phyloP scores from a whole-genome alignment of 768 basidiomycete species.

The Phlegmacium glaucopus region DNA sequence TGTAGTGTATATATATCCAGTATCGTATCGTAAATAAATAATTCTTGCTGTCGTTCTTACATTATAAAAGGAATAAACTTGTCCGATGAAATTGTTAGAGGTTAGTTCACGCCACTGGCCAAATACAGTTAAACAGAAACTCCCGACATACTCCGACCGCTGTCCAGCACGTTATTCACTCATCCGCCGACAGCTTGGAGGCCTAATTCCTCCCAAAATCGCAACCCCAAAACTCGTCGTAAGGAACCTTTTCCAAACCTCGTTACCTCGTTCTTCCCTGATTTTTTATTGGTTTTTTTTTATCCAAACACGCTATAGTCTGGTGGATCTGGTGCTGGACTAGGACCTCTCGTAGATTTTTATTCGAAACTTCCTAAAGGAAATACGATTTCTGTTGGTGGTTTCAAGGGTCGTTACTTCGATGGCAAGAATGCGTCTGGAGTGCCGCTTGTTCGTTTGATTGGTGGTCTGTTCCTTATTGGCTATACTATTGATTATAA shows the following conservation, averaged over 20 bases:
- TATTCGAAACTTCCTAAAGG: slow-evolving; percentile 98
- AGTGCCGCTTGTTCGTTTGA: slow-evolving; percentile 58
- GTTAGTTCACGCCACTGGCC: slow-evolving; percentile 2
- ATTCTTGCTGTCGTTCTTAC: no score
- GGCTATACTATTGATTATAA: slow-evolving; percentile 90
- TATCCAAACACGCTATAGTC: no score
- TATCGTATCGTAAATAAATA: no score
- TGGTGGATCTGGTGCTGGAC: slow-evolving; percentile 76
- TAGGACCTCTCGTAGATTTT: slow-evolving; percentile 86
- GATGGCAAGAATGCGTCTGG: slow-evolving; percentile 84
- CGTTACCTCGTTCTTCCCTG: no score
- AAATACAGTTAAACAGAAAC: slow-evolving; percentile 15
- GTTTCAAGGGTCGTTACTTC: slow-evolving; percentile 79
- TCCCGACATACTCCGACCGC: slow-evolving; percentile 26
- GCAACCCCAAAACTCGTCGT: slow-evolving; percentile 87
- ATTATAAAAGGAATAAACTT: no score
- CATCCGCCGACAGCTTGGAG: slow-evolving; percentile 81
- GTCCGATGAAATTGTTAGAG: no score
- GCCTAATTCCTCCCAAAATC: no score
- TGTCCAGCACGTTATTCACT: slow-evolving; percentile 36
- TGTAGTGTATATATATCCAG: no score
- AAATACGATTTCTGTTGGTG: slow-evolving; percentile 54
- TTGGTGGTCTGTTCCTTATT: slow-evolving; percentile 66
- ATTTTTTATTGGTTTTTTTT: no score
- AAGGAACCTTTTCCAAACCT: no score